Evolutionary conservation across 176 grass and related monocot species (phyloP).

Genomic region (Miscanthus lutarioriparius): DNA sequence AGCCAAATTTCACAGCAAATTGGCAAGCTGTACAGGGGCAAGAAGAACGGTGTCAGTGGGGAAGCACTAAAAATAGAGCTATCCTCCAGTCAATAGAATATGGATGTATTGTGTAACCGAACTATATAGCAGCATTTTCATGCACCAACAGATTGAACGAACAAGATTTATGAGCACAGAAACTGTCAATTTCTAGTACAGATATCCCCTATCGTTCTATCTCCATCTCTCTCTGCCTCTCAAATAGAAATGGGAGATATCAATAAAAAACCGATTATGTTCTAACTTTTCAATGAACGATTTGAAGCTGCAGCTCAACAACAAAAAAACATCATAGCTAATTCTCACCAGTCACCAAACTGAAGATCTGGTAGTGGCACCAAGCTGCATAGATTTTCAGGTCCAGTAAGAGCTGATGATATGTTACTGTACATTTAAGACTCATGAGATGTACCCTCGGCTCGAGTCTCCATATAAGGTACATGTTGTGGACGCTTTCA

Average conservation of each 20-base stretch:
- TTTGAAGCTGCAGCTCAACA: background rate
- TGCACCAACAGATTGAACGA: background rate
- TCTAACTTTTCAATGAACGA: background rate
- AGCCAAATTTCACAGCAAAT: background rate
- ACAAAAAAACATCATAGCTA: background rate
- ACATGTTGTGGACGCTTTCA: too few species aligned
- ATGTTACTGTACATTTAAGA: background rate
- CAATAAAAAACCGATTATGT: background rate
- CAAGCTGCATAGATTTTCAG: background rate
- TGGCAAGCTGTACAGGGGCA: background rate
- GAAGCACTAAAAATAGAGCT: background rate
- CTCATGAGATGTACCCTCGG: background rate
- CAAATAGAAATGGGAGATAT: background rate
- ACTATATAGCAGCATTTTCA: background rate
- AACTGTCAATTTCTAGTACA: background rate
- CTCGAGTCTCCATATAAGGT: background rate
- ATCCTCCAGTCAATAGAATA: background rate
- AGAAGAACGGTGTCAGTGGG: background rate
- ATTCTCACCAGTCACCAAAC: background rate
- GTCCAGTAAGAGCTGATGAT: background rate
- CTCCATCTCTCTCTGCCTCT: background rate
- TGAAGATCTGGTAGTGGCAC: slow-evolving; percentile 15
- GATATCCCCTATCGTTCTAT: background rate
- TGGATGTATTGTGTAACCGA: background rate
- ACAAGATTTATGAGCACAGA: background rate